These are phyloP conservation scores for Barbatosphaeria neglecta DNA, from an alignment of 495 filamentous ascomycete species.

Conservation along the genomic window DNA sequence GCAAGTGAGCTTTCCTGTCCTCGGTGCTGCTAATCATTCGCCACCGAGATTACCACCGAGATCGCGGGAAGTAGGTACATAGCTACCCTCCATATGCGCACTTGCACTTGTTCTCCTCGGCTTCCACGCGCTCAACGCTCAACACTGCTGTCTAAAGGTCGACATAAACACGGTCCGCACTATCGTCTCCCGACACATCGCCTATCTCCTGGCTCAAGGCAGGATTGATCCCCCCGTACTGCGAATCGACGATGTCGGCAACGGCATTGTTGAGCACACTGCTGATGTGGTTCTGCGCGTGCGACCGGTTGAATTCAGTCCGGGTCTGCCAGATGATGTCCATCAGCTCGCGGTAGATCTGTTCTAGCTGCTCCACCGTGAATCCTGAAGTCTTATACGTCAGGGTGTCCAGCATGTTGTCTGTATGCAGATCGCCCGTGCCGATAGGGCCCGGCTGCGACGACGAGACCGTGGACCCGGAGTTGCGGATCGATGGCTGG, in stretches of 20 bases:
- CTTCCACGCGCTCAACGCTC: too few relatives aligned
- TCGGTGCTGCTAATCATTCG: too few relatives aligned
- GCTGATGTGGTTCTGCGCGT: constrained; percentile 48
- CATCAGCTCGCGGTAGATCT: constrained; percentile 85
- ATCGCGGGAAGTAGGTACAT: too few relatives aligned
- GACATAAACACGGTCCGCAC: not conserved
- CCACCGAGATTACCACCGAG: too few relatives aligned
- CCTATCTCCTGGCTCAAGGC: not conserved
- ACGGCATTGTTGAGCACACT: constrained; percentile 72
- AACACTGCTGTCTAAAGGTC: too few relatives aligned
- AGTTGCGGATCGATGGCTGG: constrained; percentile 16
- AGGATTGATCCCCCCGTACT: not conserved
- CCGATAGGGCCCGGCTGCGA: constrained; percentile 44
- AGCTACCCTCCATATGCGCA: too few relatives aligned
- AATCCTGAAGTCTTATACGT: constrained; percentile 60
- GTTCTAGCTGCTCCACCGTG: constrained; percentile 88
- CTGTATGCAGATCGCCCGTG: constrained; percentile 38
- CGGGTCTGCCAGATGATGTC: constrained; percentile 70
- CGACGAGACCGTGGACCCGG: constrained; percentile 11
- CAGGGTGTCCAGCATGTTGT: constrained; percentile 46
- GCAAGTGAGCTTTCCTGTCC: too few relatives aligned
- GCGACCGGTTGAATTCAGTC: constrained; percentile 67
- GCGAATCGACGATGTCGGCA: constrained; percentile 46
- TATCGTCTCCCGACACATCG: not conserved
- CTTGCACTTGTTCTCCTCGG: too few relatives aligned